phyloP scores from a whole-genome alignment of 73 alveolate genomes.

The Paramecium caudatum region DNA sequence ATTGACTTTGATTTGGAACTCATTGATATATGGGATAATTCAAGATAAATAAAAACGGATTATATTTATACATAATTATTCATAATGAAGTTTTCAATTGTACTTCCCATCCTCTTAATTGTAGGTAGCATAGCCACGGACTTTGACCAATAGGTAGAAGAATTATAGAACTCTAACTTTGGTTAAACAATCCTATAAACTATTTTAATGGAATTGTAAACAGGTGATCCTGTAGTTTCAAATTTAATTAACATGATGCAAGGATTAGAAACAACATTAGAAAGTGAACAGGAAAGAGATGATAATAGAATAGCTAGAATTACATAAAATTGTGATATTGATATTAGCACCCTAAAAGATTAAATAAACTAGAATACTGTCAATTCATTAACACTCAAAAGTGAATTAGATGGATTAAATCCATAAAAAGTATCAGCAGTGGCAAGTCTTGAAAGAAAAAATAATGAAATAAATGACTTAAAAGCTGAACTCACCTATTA shows the following conservation, averaged over 20 bases:
- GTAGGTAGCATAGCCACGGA: constrained; percentile 22
- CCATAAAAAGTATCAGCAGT: constrained; percentile 67
- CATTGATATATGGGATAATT: not conserved
- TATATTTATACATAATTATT: not conserved
- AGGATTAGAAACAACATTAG: constrained; percentile 18
- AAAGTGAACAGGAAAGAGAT: constrained; percentile 58
- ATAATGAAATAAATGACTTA: constrained; percentile 52
- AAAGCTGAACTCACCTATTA: constrained; percentile 50
- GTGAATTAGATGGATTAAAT: constrained; percentile 47
- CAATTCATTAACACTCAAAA: constrained; percentile 58
- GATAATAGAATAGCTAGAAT: constrained; percentile 70
- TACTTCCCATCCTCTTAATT: not conserved
- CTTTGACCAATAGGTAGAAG: constrained; percentile 25
- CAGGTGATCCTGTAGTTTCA: constrained; percentile 62
- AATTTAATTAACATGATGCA: constrained; percentile 57
- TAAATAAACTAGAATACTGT: constrained; percentile 37
- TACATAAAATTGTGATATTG: constrained; percentile 60
- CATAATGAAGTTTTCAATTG: constrained; percentile 33
- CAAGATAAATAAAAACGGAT: constrained; percentile 60
- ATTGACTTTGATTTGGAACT: constrained; percentile 44
- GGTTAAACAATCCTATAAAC: constrained; percentile 66
- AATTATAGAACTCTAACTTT: constrained; percentile 51
- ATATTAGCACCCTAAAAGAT: constrained; percentile 6
- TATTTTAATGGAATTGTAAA: constrained; percentile 63
- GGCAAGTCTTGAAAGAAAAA: constrained; percentile 60